Evolutionary conservation across 1,284 basidiomycete genomes (phyloP).

Genomic region (Athelia sp.): DNA sequence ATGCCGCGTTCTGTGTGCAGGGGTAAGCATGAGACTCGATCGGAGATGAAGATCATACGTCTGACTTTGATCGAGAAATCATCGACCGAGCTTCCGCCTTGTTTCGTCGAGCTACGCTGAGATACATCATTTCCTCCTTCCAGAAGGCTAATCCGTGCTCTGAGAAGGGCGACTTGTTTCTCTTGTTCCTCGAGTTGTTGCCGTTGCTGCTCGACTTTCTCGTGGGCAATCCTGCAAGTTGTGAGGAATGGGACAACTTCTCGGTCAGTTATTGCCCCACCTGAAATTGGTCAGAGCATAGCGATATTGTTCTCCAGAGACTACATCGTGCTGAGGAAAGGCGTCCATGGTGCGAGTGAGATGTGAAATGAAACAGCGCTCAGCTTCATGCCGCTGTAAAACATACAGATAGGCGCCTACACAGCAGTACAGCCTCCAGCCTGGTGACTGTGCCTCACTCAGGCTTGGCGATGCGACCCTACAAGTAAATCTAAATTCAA

Average conservation of each 20-base stretch:
- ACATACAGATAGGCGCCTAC: too few species aligned
- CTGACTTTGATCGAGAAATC: constrained; percentile 80
- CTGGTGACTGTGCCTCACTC: too few species aligned
- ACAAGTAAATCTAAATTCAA: too few species aligned
- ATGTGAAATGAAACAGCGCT: too few species aligned
- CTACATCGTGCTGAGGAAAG: constrained; percentile 38
- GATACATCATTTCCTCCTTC: constrained; percentile 53
- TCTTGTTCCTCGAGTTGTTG: constrained; percentile 77
- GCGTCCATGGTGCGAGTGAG: constrained; percentile 8
- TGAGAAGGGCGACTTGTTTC: constrained; percentile 66
- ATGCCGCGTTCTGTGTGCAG: constrained; percentile 57
- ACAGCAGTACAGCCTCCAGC: too few species aligned
- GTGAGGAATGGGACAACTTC: not conserved
- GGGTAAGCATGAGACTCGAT: not conserved
- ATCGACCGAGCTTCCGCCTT: constrained; percentile 62
- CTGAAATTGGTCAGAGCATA: constrained; percentile 74
- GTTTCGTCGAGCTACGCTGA: constrained; percentile 24
- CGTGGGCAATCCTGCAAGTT: constrained; percentile 71
- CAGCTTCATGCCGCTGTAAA: too few species aligned
- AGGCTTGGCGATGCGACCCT: too few species aligned
- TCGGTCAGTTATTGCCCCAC: constrained; percentile 33
- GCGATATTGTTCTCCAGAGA: constrained; percentile 69
- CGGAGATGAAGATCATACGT: constrained; percentile 2
- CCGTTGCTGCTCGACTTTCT: constrained; percentile 79
- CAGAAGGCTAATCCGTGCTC: constrained; percentile 63